Percentiles rank a stretch among this genome's conserved stretches.
phyloP scores from a whole-genome alignment of 148 eudicot species.

The Nyssa sinensis region DNA sequence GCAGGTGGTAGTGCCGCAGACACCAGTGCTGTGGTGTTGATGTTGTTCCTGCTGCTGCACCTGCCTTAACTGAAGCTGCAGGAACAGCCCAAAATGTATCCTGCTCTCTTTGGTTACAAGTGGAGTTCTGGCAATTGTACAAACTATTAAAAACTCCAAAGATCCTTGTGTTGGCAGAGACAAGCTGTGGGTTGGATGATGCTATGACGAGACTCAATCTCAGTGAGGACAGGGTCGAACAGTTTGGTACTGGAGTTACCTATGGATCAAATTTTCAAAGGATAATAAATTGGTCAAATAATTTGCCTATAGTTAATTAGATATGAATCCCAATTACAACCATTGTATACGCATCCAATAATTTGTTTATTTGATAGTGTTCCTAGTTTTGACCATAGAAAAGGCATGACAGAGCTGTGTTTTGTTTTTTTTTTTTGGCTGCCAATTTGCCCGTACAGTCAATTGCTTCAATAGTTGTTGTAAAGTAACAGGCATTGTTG shows the following conservation, averaged over 20 bases:
- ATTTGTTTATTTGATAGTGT: not conserved
- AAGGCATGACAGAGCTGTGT: not conserved
- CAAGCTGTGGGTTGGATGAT: constrained; percentile 56
- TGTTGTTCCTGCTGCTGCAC: too few species aligned
- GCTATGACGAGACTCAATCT: constrained; percentile 53
- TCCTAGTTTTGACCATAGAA: not conserved
- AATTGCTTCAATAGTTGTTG: not conserved
- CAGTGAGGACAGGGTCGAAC: constrained; percentile 47
- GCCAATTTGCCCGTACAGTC: not conserved
- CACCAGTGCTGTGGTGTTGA: too few species aligned
- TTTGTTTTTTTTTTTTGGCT: not conserved
- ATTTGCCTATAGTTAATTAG: too few species aligned
- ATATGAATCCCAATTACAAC: not conserved
- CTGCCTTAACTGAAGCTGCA: too few species aligned
- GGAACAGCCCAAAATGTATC: too few species aligned
- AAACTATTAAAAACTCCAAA: constrained; percentile 79
- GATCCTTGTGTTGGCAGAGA: constrained; percentile 64
- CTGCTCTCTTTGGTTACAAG: too few species aligned
- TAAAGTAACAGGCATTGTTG: too few species aligned
- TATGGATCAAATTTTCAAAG: constrained; percentile 15
- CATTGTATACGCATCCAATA: not conserved
- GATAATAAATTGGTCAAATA: too few species aligned
- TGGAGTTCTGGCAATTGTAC: constrained; percentile 71
- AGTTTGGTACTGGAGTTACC: constrained; percentile 14
- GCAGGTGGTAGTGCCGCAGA: too few species aligned